Percentiles rank a stretch among this genome's conserved stretches.
Evolutionary conservation across 441 rosid species (phyloP).

Genomic region (Rhodomyrtus psidioides): DNA sequence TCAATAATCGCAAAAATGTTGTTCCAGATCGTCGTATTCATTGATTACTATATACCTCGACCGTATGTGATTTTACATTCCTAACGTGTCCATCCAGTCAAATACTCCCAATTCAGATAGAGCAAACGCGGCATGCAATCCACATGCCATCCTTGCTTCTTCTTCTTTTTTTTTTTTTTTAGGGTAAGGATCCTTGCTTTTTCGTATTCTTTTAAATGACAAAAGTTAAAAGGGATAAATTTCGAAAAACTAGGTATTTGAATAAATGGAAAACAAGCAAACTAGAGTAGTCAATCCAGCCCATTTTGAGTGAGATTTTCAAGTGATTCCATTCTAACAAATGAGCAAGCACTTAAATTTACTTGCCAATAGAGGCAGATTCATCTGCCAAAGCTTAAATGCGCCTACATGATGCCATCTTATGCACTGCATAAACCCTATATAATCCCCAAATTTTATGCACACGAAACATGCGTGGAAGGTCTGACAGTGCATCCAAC

Average conservation of each 20-base stretch:
- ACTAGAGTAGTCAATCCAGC: not conserved
- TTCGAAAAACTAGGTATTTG: not conserved
- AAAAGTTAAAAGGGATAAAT: not conserved
- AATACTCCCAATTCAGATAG: not conserved
- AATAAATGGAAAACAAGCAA: not conserved
- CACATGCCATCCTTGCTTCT: not conserved
- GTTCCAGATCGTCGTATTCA: not conserved
- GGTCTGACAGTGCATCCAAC: not conserved
- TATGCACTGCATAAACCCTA: not conserved
- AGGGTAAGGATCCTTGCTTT: not conserved
- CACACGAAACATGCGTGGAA: not conserved
- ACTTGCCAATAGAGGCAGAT: not conserved
- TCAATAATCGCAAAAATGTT: not conserved
- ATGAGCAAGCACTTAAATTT: not conserved
- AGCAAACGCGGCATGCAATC: not conserved
- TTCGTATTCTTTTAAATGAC: not conserved
- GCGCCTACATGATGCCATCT: not conserved
- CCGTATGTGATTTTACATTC: not conserved
- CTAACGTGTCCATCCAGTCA: not conserved
- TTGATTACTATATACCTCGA: not conserved
- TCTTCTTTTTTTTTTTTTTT: no score
- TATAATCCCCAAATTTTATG: not conserved
- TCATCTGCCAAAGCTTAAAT: not conserved
- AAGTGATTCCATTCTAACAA: not conserved
- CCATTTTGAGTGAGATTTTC: not conserved